phyloP scores from a whole-genome alignment of 768 basidiomycete genomes.

The Boletus barrowsii region DNA sequence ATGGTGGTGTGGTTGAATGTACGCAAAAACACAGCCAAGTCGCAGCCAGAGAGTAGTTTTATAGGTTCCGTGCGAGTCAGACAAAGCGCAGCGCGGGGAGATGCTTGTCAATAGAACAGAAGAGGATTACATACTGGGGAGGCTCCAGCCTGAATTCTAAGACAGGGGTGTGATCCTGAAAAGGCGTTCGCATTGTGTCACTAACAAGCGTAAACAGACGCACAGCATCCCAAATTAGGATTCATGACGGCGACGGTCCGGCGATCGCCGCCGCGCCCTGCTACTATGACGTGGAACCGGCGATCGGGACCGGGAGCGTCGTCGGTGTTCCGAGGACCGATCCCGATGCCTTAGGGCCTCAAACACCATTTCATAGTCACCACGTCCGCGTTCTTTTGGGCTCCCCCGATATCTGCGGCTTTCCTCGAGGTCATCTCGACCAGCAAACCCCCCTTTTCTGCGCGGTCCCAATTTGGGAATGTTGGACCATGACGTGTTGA shows the following conservation, averaged over 20 bases:
- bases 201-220: constrained; percentile 25
- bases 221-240: constrained; percentile 5
- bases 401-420: constrained; percentile 61
- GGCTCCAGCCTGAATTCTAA: constrained; percentile 13
- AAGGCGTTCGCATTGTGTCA: constrained; percentile 5
- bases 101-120: not conserved
- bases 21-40: not conserved
- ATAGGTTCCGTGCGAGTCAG: constrained; percentile 18
- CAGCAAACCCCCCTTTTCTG: constrained; percentile 52
- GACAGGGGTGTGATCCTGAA: constrained; percentile 4
- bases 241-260: constrained; percentile 30
- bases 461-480: constrained; percentile 54
- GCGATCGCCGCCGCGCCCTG: constrained; percentile 35
- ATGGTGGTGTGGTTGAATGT: constrained; percentile 17
- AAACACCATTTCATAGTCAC: constrained; percentile 77
- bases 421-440: constrained; percentile 70
- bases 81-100: not conserved
- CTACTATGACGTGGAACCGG: constrained; percentile 29
- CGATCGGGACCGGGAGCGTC: constrained; percentile 24
- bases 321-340: constrained; percentile 23
- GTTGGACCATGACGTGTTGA: constrained; percentile 83
- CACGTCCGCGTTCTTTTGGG: constrained; percentile 29
- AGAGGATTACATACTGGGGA: constrained; percentile 16
- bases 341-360: constrained; percentile 65
- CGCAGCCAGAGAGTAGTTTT: constrained; percentile 9